A percentile compares a stretch with the other conserved stretches of the same genome.
Conservation (phyloP, 2,329 filamentous ascomycete genomes). For the Nigrograna mackinnonii region DNA sequence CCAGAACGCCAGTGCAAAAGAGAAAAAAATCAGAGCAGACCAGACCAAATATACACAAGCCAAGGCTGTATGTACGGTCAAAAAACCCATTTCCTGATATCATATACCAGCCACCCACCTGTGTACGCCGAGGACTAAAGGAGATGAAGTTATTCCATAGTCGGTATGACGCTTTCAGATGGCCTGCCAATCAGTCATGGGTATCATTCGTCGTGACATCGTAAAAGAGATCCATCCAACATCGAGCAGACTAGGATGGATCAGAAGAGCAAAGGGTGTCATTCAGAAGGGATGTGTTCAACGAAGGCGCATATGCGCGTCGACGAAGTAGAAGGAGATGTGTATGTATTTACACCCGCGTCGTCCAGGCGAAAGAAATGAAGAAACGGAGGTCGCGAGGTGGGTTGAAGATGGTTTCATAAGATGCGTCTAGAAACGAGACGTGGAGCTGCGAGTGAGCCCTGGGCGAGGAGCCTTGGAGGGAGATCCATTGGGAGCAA, state of each 20-base stretch:
- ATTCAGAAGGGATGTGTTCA: slow-evolving; percentile 11
- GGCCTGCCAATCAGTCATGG: slow-evolving; percentile 9
- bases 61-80: neutral
- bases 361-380: neutral
- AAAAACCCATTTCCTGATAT: neutral
- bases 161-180: slow-evolving; percentile 9
- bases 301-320: neutral
- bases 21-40: neutral
- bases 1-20: neutral
- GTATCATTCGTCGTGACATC: slow-evolving; percentile 32
- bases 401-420: slow-evolving; percentile 12
- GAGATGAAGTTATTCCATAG: neutral
- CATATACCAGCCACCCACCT: neutral
- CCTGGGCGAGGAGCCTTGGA: slow-evolving; percentile 31
- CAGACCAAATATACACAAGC: neutral
- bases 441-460: slow-evolving; percentile 35
- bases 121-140: neutral
- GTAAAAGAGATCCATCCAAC: slow-evolving; percentile 11
- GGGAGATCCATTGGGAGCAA: slow-evolving; percentile 39
- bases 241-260: neutral
- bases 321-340: no score
- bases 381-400: slow-evolving; percentile 3
- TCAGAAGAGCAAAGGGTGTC: slow-evolving; percentile 5
- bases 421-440: slow-evolving; percentile 29
- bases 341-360: no score